phyloP scores from a whole-genome alignment of 208 protist species.

The Wallacemonas rigidus region DNA sequence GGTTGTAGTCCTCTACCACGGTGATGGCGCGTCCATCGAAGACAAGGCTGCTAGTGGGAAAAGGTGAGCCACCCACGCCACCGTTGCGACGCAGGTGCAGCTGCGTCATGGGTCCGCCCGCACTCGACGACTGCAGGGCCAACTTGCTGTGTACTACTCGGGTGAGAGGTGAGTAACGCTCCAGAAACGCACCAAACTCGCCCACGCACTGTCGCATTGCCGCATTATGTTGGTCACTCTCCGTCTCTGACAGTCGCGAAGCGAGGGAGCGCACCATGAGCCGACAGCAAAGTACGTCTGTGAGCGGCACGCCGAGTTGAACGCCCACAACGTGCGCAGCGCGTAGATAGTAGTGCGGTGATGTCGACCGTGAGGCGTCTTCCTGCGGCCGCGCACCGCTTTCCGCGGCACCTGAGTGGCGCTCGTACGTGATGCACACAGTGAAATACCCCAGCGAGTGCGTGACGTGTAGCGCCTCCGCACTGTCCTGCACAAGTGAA shows the following conservation, averaged over 20 bases:
- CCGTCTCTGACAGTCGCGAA: constrained; percentile 41
- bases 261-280: constrained; percentile 44
- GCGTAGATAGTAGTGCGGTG: constrained; percentile 26
- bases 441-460: constrained; percentile 68
- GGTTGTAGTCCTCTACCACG: constrained; percentile 65
- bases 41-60: constrained; percentile 49
- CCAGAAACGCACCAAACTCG: constrained; percentile 73
- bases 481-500: constrained; percentile 22
- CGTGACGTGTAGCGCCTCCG: constrained; percentile 47
- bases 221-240: constrained; percentile 56
- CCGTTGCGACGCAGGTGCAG: constrained; percentile 67
- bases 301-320: constrained; percentile 66
- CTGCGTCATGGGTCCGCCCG: constrained; percentile 60
- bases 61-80: constrained; percentile 60
- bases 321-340: constrained; percentile 48
- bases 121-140: constrained; percentile 56
- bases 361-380: not conserved
- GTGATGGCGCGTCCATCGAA: constrained; percentile 59
- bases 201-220: constrained; percentile 61
- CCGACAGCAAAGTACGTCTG: constrained; percentile 51
- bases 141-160: constrained; percentile 48
- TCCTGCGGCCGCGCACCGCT: not conserved
- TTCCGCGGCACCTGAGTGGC: not conserved
- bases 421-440: constrained; percentile 35
- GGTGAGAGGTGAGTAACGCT: constrained; percentile 71